phyloP scores from a whole-genome alignment of 257 asterid genomes.

The Cynanchum wilfordii region DNA sequence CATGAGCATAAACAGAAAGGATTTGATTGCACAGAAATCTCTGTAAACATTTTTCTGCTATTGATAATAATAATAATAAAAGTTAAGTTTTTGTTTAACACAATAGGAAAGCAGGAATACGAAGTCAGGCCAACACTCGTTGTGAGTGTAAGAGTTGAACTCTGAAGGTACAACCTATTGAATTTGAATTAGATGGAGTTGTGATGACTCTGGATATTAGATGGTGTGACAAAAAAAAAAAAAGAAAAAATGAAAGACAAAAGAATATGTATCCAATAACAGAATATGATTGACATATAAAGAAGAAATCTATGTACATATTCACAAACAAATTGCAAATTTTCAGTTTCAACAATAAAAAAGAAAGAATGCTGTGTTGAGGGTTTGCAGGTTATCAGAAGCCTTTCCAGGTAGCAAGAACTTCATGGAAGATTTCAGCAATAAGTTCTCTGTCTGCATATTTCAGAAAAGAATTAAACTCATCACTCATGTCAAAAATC shows the following conservation, averaged over 20 bases:
- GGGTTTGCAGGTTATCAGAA: slow-evolving; percentile 38
- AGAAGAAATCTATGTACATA: slow-evolving; percentile 16
- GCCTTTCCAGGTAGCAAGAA: slow-evolving; percentile 84
- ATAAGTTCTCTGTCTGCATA: slow-evolving; percentile 72
- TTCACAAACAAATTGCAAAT: slow-evolving; percentile 11
- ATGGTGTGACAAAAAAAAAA: too few species aligned
- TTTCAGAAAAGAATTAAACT: slow-evolving; percentile 53
- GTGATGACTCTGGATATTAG: too few species aligned
- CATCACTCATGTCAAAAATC: slow-evolving; percentile 67
- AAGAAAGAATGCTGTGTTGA: slow-evolving; percentile 8
- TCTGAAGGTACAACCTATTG: too few species aligned
- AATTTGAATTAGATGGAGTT: too few species aligned
- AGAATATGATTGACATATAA: not conserved
- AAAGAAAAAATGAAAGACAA: too few species aligned
- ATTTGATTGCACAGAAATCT: slow-evolving; percentile 1
- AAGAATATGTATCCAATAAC: slow-evolving; percentile 11
- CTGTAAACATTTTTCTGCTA: not conserved
- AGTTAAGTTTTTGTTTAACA: not conserved
- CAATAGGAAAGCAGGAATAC: too few species aligned
- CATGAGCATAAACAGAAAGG: too few species aligned
- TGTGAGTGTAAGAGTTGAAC: too few species aligned
- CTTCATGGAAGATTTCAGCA: slow-evolving; percentile 59
- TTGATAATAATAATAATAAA: not conserved
- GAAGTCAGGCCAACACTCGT: too few species aligned
- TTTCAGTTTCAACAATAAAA: not conserved